Conservation (phyloP, 192 early-diverging fungal genomes). For the Backusella psychrophila region DNA sequence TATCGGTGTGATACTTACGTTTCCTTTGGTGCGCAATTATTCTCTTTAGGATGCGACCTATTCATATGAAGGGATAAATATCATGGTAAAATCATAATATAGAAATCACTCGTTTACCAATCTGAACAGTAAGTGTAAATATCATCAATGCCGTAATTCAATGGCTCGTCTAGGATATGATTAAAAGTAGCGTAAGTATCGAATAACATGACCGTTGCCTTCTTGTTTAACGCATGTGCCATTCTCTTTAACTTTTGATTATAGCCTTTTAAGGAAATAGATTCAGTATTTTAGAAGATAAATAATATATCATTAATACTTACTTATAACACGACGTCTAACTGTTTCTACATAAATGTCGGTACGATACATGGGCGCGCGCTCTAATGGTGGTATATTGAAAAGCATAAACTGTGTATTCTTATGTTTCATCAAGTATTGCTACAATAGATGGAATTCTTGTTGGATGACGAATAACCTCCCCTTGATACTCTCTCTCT, state of each 20-base stretch:
- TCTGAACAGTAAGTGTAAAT: conserved; percentile 9
- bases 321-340: conserved; percentile 2
- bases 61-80: background rate
- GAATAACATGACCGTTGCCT: conserved; percentile 4
- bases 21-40: background rate
- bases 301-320: background rate
- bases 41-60: background rate
- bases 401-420: background rate
- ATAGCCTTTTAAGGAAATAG: conserved; percentile 3
- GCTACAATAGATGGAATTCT: background rate
- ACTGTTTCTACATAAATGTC: background rate
- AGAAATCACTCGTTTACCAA: background rate
- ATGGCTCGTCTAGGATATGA: background rate
- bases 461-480: background rate
- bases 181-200: conserved; percentile 16
- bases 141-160: conserved; percentile 6
- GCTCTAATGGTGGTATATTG: conserved; percentile 18
- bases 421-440: background rate
- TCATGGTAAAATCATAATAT: background rate
- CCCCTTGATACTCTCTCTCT: background rate
- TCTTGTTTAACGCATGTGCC: background rate
- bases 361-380: background rate
- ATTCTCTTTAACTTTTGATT: conserved; percentile 14
- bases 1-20: background rate
- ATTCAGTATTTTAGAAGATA: background rate